phyloP scores from a whole-genome alignment of 2,329 filamentous ascomycete species.

The Herpotrichia juniperi region DNA sequence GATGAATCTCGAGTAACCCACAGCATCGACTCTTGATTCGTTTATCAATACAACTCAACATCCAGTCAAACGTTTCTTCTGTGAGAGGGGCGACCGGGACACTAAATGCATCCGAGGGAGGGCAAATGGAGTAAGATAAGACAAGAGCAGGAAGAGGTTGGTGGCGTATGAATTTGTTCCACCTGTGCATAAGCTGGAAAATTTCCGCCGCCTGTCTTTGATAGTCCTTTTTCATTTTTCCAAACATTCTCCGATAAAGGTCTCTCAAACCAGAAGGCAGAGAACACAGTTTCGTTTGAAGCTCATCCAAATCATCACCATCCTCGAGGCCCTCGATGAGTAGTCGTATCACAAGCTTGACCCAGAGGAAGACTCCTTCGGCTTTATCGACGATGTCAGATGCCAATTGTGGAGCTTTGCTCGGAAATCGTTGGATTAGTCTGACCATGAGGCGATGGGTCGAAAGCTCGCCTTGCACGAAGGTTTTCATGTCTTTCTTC shows the following conservation, averaged over 20 bases:
- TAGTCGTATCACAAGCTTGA: conserved; percentile 13
- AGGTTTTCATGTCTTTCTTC: conserved; percentile 10
- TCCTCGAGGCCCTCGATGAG: conserved; percentile 15
- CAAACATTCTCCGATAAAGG: conserved; percentile 14
- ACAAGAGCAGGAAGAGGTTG: background rate
- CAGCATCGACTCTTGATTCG: conserved; percentile 17
- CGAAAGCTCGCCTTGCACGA: conserved; percentile 5
- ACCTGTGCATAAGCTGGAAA: conserved; percentile 13
- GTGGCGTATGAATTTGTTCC: conserved; percentile 1
- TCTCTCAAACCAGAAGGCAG: conserved; percentile 13
- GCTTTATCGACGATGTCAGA: conserved; percentile 3
- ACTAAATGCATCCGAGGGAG: background rate
- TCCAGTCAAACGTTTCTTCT: background rate
- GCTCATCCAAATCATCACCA: conserved; percentile 13
- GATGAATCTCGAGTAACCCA: no score
- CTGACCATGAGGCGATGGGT: conserved; percentile 2
- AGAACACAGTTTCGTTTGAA: conserved; percentile 8
- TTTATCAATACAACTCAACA: background rate
- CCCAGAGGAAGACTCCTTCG: conserved; percentile 18
- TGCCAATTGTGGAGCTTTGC: background rate
- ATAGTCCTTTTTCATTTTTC: conserved; percentile 8
- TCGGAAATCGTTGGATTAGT: background rate
- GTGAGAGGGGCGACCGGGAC: background rate
- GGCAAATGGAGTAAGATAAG: background rate
- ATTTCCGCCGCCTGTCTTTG: conserved; percentile 12